Evolutionary conservation across 495 filamentous ascomycete species (phyloP).

Genomic region (Peziza echinospora): DNA sequence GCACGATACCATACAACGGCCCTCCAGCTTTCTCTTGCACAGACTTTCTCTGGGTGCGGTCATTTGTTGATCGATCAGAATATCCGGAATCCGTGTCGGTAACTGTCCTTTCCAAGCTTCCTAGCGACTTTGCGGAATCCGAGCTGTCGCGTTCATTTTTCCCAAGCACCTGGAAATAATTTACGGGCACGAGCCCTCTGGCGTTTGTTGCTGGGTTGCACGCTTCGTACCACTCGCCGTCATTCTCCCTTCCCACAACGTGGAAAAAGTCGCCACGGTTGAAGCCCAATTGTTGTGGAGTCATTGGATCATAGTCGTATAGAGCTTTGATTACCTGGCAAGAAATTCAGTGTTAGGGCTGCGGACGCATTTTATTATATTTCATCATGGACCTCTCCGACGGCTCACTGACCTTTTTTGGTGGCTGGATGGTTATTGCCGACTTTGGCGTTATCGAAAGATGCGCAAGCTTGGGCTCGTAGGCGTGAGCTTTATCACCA

Average conservation of each 20-base stretch:
- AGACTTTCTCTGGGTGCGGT: conserved; percentile 7
- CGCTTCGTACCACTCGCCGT: conserved; percentile 91
- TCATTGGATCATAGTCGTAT: conserved; percentile 69
- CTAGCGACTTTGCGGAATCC: conserved; percentile 45
- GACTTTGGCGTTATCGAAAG: conserved; percentile 81
- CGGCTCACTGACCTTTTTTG: conserved; percentile 59
- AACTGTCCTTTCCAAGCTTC: conserved; percentile 11
- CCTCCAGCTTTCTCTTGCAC: conserved; percentile 43
- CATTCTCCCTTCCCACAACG: conserved; percentile 90
- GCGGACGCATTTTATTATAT: background rate
- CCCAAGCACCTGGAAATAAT: conserved; percentile 76
- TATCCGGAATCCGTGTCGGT: conserved; percentile 61
- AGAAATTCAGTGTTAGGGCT: conserved; percentile 15
- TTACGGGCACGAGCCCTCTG: conserved; percentile 76
- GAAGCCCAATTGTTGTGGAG: conserved; percentile 66
- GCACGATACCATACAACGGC: conserved; percentile 89
- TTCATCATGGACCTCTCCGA: conserved; percentile 1
- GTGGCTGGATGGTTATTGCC: conserved; percentile 83
- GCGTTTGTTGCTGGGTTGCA: conserved; percentile 85
- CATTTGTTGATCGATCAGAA: conserved; percentile 33
- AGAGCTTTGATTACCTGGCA: conserved; percentile 83
- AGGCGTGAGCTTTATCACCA: conserved; percentile 42
- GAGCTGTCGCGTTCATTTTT: conserved; percentile 76
- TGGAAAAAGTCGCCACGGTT: conserved; percentile 93
- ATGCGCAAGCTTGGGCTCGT: conserved; percentile 40